These are phyloP conservation scores for Micractinium sp. DNA, from an alignment of 139 green algal genomes.

Conservation along the genomic window DNA sequence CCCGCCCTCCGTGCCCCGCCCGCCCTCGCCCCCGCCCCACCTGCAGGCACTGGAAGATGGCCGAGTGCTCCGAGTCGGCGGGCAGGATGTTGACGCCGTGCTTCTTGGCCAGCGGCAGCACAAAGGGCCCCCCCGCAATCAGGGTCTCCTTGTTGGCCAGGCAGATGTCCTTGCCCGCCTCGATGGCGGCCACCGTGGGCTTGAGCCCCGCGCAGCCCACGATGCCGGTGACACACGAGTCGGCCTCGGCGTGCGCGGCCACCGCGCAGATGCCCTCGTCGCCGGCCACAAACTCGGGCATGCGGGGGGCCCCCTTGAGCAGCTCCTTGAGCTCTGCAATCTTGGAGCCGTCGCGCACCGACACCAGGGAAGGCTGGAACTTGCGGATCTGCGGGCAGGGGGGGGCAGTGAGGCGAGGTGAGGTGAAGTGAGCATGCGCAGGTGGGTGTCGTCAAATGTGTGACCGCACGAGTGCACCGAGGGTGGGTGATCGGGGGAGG, in stretches of 20 bases:
- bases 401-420: background rate
- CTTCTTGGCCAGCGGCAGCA: conserved; percentile 93
- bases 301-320: conserved; percentile 61
- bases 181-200: conserved; percentile 97
- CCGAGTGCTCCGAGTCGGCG: conserved; percentile 97
- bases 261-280: conserved; percentile 82
- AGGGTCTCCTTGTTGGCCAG: conserved; percentile 99
- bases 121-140: conserved; percentile 92
- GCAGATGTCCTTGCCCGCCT: conserved; percentile 98
- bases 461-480: too few relatives aligned
- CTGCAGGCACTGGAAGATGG: conserved; percentile 97
- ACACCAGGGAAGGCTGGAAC: conserved; percentile 92
- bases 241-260: conserved; percentile 57
- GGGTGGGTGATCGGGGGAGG: background rate
- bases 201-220: conserved; percentile 97
- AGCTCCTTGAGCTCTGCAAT: conserved; percentile 65
- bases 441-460: too few relatives aligned
- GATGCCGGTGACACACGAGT: conserved; percentile 83
- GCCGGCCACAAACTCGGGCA: conserved; percentile 93
- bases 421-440: background rate
- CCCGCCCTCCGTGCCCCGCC: too few relatives aligned
- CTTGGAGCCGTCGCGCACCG: conserved; percentile 68
- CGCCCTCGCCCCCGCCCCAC: conserved; percentile 38
- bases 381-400: conserved; percentile 51
- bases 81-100: conserved; percentile 95